Evolutionary conservation across 2,329 filamentous ascomycete species (phyloP), one percentile per base, ranked within the genome.

Genomic region (Penicillium sp.): DNA sequence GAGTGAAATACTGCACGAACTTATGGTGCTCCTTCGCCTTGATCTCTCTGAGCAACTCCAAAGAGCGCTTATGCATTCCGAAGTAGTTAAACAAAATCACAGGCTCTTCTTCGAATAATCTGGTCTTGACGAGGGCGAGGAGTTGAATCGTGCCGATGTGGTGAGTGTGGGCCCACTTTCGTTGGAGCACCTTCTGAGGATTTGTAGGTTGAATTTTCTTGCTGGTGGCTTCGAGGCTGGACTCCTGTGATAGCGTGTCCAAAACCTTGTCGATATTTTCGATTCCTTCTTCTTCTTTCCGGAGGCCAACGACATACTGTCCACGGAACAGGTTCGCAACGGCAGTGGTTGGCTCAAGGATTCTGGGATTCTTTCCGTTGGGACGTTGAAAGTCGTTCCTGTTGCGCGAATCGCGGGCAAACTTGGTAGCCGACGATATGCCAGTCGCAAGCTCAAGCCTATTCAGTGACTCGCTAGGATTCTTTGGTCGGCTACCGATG

Each of bases 51-150:
- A 70, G 61, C 16, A 71, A 33, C 45, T 71, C 64, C 3, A 71
- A 7, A 26, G 58, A 65, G 55, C 64, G 66, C 51, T 65, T 66
- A 39, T 71, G 65, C 67, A 71, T 70, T 49, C 65, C 67, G 37
- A 71, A 69, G 54, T 71, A 71, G 55, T 71, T 70, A 57, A 52
- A 71, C 21, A 67, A 10, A 4, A 71, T 51, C 1, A 66, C 2
- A 19, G 69, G 68, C 61, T 71, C 67, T 44, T 68, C 69, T 59
- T 70, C 65, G 37, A 56, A 63, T 9, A 71, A 54, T 11, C 13
- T 35, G 27, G 6, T 49, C 46, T 49, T 35, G 2, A 35, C 10
- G 11, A 49, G 19, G 9, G 16, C 46, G 11, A 49, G 26, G 10
- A 35, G n/a, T 24, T 35, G 19, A 6, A 33, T 6, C 3, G 19